phyloP scores from a whole-genome alignment of 495 filamentous ascomycete genomes.

The Hypomontagnella submonticulosa region DNA sequence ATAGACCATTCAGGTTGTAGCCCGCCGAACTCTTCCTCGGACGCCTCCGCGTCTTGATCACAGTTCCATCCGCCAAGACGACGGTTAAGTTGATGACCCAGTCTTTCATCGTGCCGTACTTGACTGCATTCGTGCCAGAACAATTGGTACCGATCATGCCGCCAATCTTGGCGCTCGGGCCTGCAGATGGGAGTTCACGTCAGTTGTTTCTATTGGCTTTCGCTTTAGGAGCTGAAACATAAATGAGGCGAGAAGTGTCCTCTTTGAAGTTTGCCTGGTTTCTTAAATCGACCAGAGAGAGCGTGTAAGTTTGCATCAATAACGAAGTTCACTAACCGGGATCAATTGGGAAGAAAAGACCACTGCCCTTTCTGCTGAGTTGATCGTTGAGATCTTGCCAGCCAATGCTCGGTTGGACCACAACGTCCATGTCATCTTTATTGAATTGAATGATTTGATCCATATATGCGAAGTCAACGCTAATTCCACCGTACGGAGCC shows the following conservation, averaged over 20 bases:
- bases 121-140: slow-evolving; percentile 81
- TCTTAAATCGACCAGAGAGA: not conserved
- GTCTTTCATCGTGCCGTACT: slow-evolving; percentile 88
- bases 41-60: slow-evolving; percentile 79
- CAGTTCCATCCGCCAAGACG: slow-evolving; percentile 79
- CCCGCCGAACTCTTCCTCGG: slow-evolving; percentile 84
- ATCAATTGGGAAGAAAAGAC: slow-evolving; percentile 91
- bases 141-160: slow-evolving; percentile 87
- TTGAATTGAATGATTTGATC: slow-evolving; percentile 81
- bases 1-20: slow-evolving; percentile 80
- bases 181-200: slow-evolving; percentile 43
- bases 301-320: slow-evolving; percentile 44
- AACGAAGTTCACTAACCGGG: slow-evolving; percentile 64
- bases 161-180: slow-evolving; percentile 71
- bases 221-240: not conserved
- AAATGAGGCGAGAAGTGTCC: not conserved
- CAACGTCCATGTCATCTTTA: slow-evolving; percentile 89
- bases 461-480: slow-evolving; percentile 90
- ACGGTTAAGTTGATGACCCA: slow-evolving; percentile 87
- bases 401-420: slow-evolving; percentile 89
- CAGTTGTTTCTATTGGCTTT: slow-evolving; percentile 15
- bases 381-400: slow-evolving; percentile 90
- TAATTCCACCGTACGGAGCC: slow-evolving; percentile 84
- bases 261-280: not conserved
- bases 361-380: slow-evolving; percentile 72